Percentiles rank a stretch among this genome's conserved stretches.
These are phyloP conservation scores for Diaporthe sp. DNA, from an alignment of 2,329 filamentous ascomycete genomes.

Conservation along the genomic window DNA sequence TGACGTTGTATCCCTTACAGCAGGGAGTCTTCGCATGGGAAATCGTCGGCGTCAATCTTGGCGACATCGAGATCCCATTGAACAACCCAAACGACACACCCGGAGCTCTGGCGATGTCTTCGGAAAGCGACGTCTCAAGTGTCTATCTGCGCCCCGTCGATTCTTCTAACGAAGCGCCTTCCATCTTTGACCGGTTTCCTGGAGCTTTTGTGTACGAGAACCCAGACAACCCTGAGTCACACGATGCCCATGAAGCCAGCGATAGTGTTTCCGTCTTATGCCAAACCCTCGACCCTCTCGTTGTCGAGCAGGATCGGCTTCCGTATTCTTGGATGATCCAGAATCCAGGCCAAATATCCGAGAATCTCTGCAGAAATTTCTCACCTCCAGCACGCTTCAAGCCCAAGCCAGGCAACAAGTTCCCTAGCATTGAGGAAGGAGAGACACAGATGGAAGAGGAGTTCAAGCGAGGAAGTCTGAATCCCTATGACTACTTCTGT, in stretches of 20 bases:
- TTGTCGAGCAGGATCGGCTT: neutral
- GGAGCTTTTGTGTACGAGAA: neutral
- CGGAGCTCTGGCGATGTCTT: neutral
- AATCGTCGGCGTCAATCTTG: neutral
- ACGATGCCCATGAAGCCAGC: neutral
- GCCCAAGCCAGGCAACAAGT: too few relatives aligned
- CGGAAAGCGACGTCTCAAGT: neutral
- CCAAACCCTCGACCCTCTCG: neutral
- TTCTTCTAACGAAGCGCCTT: neutral
- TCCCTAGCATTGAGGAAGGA: neutral
- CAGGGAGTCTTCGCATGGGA: neutral
- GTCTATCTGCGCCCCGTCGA: neutral
- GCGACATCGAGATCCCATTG: neutral
- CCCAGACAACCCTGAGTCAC: neutral
- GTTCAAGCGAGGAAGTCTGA: neutral
- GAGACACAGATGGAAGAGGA: slow-evolving; percentile 18
- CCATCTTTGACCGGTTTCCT: slow-evolving; percentile 1
- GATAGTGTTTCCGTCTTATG: neutral
- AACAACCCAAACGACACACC: neutral
- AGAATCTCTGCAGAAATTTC: neutral
- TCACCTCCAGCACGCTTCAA: neutral
- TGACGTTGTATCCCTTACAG: neutral
- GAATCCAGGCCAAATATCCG: neutral
- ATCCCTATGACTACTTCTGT: slow-evolving; percentile 5
- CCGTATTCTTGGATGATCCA: slow-evolving; percentile 32